phyloP scores from a whole-genome alignment of 805 yeast genomes.

The Ogataea angusta region DNA sequence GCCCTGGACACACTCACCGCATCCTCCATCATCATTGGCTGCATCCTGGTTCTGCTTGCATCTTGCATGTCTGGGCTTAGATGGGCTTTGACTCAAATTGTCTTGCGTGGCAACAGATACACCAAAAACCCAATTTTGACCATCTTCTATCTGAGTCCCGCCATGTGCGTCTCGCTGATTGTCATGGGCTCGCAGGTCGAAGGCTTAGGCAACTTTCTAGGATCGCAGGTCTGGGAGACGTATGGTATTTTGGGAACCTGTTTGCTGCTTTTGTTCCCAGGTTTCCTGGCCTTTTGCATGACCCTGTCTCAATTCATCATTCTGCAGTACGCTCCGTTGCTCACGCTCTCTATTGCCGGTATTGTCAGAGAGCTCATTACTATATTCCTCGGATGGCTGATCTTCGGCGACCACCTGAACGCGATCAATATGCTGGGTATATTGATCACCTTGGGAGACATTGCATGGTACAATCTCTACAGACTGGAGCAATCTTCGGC shows the following conservation, averaged over 20 bases:
- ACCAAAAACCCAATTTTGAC: constrained; percentile 74
- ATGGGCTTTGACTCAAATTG: constrained; percentile 87
- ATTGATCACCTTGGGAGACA: constrained; percentile 64
- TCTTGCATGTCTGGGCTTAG: constrained; percentile 79
- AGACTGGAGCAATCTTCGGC: constrained; percentile 34
- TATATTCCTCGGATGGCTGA: constrained; percentile 56
- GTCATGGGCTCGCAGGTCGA: constrained; percentile 65
- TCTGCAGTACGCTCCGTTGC: constrained; percentile 71
- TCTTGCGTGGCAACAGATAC: constrained; percentile 55
- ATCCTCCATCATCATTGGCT: constrained; percentile 45
- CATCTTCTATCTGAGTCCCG: constrained; percentile 75
- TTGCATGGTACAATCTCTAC: constrained; percentile 72
- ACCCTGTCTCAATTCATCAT: constrained; percentile 80
- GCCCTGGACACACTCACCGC: constrained; percentile 10
- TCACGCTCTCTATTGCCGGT: constrained; percentile 83
- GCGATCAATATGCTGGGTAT: constrained; percentile 67
- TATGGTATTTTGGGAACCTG: constrained; percentile 53
- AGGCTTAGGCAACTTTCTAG: constrained; percentile 51
- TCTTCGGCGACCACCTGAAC: constrained; percentile 71
- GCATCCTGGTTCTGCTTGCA: constrained; percentile 69
- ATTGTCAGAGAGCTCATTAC: constrained; percentile 88
- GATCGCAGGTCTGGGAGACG: constrained; percentile 56
- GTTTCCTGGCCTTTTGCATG: constrained; percentile 78
- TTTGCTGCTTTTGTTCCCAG: constrained; percentile 65
- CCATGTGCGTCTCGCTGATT: constrained; percentile 63